Evolutionary conservation across 2,329 filamentous ascomycete genomes (phyloP), one percentile per base, ranked within the genome.

Genomic region (Spiromastix sp.): DNA sequence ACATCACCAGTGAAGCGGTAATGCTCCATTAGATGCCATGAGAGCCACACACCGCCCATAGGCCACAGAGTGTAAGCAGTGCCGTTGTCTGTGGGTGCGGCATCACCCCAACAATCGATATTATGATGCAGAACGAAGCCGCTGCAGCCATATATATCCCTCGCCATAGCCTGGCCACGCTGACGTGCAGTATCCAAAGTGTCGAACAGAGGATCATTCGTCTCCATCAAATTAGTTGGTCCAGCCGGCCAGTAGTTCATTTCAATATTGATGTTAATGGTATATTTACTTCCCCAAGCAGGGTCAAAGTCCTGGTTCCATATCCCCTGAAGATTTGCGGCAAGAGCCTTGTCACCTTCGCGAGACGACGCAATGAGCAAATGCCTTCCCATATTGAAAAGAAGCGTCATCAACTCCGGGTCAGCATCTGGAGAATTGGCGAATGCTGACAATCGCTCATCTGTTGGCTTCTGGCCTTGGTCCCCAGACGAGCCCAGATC

Each of bases 191-290:
- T 43, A 7, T 64, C 55, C 4, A 68, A 46, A 1, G 63, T 48
- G n/a, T 59, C 54, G 13, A 68, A 61, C 0, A 71, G 38, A 0
- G 66, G 63, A 1, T 54, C 38, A 8, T 63, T 54, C 0, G 54
- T 60, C 9, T 63, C 61, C 0, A 21, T 63, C 34, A 69, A 60
- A 0, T 70, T 57, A 0, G 68, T 72, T 35, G 72, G 67, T 19
- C 72, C 67, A 1, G 65, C 63, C 0, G 55, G 57, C 72, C 73
- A 77, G 42, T 76, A 67, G 39, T 76, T 77, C 72, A 76, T 77
- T 42, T 77, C 68, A 0, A 75, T 40, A 36, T 77, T 77, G 44
- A 77, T 74, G 40, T 77, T 71, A 20, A 66, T 57, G 21, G 74
- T 71, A 37, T 74, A 77, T 41, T 76, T 71, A 3, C 59, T 65